Evolutionary conservation across 2,329 filamentous ascomycete genomes (phyloP).

Genomic region (Aspergillus niger): DNA sequence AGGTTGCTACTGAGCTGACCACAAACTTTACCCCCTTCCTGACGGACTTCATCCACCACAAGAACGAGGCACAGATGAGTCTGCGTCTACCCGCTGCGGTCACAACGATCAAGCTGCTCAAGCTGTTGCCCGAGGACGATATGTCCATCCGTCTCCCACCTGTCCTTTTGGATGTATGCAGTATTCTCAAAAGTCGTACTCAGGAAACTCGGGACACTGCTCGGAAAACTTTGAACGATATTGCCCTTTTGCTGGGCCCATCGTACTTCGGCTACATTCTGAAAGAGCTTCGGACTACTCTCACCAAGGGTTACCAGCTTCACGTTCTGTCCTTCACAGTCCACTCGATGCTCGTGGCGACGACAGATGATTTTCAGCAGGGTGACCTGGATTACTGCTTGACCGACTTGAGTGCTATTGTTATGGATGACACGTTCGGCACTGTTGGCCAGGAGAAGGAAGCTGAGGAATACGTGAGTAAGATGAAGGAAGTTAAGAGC

Average conservation of each 20-base stretch:
- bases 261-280: constrained; percentile 89
- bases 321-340: constrained; percentile 95
- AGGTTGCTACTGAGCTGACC: constrained; percentile 71
- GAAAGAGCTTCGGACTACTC: constrained; percentile 80
- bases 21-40: constrained; percentile 77
- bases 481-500: constrained; percentile 97
- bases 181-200: constrained; percentile 85
- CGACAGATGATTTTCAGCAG: constrained; percentile 70
- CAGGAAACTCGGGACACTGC: constrained; percentile 90
- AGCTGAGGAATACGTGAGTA: constrained; percentile 88
- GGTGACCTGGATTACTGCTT: constrained; percentile 91
- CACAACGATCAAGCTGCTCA: constrained; percentile 83
- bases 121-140: constrained; percentile 71
- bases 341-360: constrained; percentile 81
- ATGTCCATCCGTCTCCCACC: constrained; percentile 75
- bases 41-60: constrained; percentile 84
- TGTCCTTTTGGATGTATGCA: constrained; percentile 86
- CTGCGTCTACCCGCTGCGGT: constrained; percentile 87
- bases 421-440: constrained; percentile 98
- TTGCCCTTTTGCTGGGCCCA: constrained; percentile 77
- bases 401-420: constrained; percentile 72
- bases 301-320: constrained; percentile 85
- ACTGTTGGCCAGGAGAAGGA: constrained; percentile 93
- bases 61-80: constrained; percentile 92
- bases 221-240: constrained; percentile 81